Base-by-base conservation (phyloP, 2,329 filamentous ascomycete species). In the Ceratocystis cacaofunesta region DNA sequence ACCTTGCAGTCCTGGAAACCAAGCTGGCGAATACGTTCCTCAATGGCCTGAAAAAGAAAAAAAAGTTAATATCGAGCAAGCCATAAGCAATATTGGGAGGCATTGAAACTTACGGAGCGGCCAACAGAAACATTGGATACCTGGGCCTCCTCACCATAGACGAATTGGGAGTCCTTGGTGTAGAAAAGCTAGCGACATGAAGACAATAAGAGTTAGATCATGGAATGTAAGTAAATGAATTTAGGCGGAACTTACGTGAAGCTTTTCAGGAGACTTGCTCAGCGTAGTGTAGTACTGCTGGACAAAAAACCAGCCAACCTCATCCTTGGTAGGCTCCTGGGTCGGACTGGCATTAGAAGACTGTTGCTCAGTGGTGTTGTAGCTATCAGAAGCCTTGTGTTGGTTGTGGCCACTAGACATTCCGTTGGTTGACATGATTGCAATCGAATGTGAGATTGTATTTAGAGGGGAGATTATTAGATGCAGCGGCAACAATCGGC, bases 241-340 rank as follows among this genome's bases (percentile, higher is more conserved):
- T 36, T 17, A 6, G 41, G 12, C 57, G 52, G 41, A 50, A 77
- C 83, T 72, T 77, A 87, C 84, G 74, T 91, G 92, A 72, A 99
- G 88, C 78, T 94, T 95, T 74, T 96, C 91, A 25, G 94, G 92
- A 70, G 81, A 89, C 78, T 92, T 92, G 85, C 92, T 96, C 73
- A 99, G 79, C 68, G 91, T 99, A 71, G 90, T 97, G 79, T 99
- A 99, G 82, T 96, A 99, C 77, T 96, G 91, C 83, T 97, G 92
- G 67, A 99, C 94, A 71, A 99, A 99, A 79, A 92, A 97, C 94
- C 94, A 99, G 76, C 91, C 94, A 70, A 99, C 91, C 79, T 97
- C 90, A 75, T 96, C 91, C 80, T 96, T 96, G 71, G 81, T 80
- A 50, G 85, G 77, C 71, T 82, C 52, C 28, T 32, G 30, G 15